Conservation (phyloP, 2,329 filamentous ascomycete species). For the Bipolaris gigantea region DNA sequence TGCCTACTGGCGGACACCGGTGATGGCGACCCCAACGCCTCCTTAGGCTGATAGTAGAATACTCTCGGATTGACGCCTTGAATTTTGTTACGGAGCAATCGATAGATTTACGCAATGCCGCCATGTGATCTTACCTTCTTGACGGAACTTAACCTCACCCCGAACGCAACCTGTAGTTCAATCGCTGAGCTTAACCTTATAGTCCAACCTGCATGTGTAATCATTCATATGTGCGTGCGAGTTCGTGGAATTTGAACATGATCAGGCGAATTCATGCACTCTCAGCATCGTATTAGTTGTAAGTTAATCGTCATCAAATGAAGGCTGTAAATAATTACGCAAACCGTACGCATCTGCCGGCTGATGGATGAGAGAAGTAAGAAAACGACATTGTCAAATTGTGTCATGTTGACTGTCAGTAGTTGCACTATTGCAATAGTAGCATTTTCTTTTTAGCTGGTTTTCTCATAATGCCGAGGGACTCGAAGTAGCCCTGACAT, state of each 20-base stretch:
- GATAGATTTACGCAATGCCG: not conserved
- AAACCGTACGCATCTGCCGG: not conserved
- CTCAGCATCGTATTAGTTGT: not conserved
- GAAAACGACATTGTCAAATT: too few species aligned
- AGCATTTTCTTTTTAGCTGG: too few species aligned
- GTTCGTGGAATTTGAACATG: not conserved
- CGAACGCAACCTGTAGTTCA: not conserved
- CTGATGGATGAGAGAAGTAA: not conserved
- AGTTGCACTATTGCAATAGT: too few species aligned
- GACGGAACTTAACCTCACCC: not conserved
- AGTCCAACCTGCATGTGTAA: not conserved
- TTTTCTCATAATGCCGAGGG: too few species aligned
- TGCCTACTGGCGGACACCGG: constrained; percentile 28
- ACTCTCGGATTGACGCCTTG: not conserved
- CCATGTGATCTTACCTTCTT: not conserved
- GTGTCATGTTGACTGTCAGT: too few species aligned
- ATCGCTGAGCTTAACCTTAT: not conserved
- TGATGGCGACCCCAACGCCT: constrained; percentile 30
- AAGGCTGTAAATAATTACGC: not conserved
- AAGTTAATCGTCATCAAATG: not conserved
- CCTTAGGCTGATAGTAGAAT: not conserved
- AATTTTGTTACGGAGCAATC: not conserved
- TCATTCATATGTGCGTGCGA: not conserved
- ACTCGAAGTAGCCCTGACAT: too few species aligned
- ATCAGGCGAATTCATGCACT: not conserved